Evolutionary conservation across 2,329 filamentous ascomycete genomes (phyloP).

Genomic region (Akanthomyces lecanii): DNA sequence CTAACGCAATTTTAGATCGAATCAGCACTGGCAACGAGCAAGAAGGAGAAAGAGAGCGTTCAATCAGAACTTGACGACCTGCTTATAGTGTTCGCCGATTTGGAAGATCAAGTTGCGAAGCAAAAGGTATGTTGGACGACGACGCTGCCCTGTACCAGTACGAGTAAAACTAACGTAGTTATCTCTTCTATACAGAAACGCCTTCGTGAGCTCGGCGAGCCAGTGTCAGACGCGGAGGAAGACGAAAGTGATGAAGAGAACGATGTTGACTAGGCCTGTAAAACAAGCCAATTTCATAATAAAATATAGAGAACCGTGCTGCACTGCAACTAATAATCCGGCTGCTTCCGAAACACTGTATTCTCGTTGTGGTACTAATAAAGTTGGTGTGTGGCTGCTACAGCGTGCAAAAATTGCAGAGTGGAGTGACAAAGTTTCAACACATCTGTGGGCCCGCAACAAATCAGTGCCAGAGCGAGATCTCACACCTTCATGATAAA

Average conservation of each 20-base stretch:
- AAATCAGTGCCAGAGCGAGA: neutral
- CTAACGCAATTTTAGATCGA: slow-evolving; percentile 27
- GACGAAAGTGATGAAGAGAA: slow-evolving; percentile 56
- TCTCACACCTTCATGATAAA: neutral
- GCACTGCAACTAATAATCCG: neutral
- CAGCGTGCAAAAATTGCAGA: slow-evolving; percentile 3
- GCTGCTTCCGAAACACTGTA: neutral
- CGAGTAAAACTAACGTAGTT: neutral
- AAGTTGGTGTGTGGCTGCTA: neutral
- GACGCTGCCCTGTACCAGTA: neutral
- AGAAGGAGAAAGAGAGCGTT: slow-evolving; percentile 57
- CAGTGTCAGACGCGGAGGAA: slow-evolving; percentile 72
- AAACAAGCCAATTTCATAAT: neutral
- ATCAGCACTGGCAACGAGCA: slow-evolving; percentile 38
- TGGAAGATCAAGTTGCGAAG: slow-evolving; percentile 70
- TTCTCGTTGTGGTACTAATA: neutral
- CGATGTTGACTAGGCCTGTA: slow-evolving; percentile 42
- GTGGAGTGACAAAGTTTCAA: slow-evolving; percentile 15
- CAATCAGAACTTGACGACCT: slow-evolving; percentile 78
- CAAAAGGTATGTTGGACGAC: slow-evolving; percentile 61
- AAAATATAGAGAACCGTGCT: neutral
- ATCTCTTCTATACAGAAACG: slow-evolving; percentile 40
- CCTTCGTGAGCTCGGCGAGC: slow-evolving; percentile 62
- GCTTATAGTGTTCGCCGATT: slow-evolving; percentile 73
- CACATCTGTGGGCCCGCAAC: slow-evolving; percentile 11